phyloP scores from a whole-genome alignment of 371 early-diverging fungal genomes.

The Gilbertella persicaria region DNA sequence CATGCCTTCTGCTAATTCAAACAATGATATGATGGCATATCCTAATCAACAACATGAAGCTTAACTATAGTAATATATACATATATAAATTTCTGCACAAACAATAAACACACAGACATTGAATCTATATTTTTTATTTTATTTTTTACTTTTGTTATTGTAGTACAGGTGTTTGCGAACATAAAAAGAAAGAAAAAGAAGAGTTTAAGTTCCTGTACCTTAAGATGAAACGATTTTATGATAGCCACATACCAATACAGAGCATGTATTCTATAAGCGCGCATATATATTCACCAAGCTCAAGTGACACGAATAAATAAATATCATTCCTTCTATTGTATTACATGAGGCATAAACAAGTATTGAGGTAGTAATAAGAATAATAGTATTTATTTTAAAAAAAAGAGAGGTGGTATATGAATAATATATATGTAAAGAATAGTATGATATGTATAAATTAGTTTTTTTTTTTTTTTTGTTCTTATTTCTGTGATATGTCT shows the following conservation, averaged over 20 bases:
- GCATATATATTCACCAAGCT: too few species aligned
- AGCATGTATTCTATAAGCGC: too few species aligned
- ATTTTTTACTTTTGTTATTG: background rate
- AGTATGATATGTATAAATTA: background rate
- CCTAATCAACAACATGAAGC: background rate
- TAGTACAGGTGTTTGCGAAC: background rate
- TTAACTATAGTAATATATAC: background rate
- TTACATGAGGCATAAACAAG: too few species aligned
- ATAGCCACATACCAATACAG: too few species aligned
- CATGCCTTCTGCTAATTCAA: background rate
- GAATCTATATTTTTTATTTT: background rate
- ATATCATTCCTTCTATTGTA: too few species aligned
- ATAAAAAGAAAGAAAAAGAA: too few species aligned
- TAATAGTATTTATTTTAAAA: slow-evolving; percentile 1
- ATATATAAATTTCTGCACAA: background rate
- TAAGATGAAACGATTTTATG: too few species aligned
- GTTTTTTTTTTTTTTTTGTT: background rate
- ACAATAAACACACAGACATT: background rate
- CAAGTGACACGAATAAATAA: too few species aligned
- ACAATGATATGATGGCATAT: background rate
- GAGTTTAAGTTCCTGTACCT: too few species aligned
- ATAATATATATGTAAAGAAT: background rate
- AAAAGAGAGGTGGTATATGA: background rate
- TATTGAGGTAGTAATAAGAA: background rate
- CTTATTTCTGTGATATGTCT: background rate